Base-by-base conservation (phyloP, 768 basidiomycete genomes). In the Suillus fuscotomentosus region DNA sequence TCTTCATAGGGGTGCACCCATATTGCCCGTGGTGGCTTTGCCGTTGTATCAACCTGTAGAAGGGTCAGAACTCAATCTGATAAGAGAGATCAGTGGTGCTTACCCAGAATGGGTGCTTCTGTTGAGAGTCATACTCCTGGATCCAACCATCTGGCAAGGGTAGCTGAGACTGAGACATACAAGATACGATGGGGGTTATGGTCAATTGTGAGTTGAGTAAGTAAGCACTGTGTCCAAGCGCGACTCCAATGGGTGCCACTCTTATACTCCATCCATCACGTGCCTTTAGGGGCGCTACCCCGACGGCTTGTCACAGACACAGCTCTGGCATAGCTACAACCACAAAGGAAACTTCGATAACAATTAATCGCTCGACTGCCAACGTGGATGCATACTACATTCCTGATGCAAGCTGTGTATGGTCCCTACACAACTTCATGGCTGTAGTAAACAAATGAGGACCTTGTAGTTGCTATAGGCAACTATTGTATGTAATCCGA, bases 1-100 rank as follows among this genome's bases (percentile, higher is more conserved):
- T 91, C 89, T 63, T 91, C 87, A 64, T 84, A 84, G 1, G 91
- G 90, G 70, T 92, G 89, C 1, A 81, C 80, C 91, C 90, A 92
- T 69, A 86, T 90, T 0, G 85, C 81, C 0, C 90, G 83, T 1
- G 88, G 85, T 9, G 91, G 90, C 9, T 73, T 78, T 1, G 85
- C 83, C 63, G 75, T 79, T 0, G 88, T 90, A 65, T 92, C 88
- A 20, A 90, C 86, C 87, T 89, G 55, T 53, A 62, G 14, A 11
- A 24, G 17, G 36, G 31, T 31, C 31, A 31, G 36, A 50, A 10
- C 11, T 5, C 20, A 8, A 39, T 39, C 20, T 41, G 8, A 22
- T 36, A 3, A 38, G 5, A 22, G 22, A 42, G 10, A 24, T 36
- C 41, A 31, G 3, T 7, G n/a, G 14, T 39, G 61, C 71, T 61